phyloP scores from a whole-genome alignment of 257 asterid genomes.

The Capsicum chinense region DNA sequence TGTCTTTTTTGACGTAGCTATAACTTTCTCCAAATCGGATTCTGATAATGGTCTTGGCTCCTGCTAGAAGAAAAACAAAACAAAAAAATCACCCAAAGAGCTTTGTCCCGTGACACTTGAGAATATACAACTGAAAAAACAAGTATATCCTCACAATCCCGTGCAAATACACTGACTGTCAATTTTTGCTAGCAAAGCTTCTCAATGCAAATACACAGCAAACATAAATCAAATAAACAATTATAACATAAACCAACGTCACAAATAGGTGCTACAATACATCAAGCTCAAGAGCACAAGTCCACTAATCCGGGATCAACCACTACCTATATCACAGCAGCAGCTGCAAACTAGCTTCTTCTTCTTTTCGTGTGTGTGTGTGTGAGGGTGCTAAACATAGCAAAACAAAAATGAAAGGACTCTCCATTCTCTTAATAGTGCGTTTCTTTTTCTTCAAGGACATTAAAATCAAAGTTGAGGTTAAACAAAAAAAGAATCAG shows the following conservation, averaged over 20 bases:
- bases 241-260: not conserved
- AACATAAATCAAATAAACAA: not conserved
- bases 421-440: not conserved
- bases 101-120: not conserved
- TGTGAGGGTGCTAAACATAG: not conserved
- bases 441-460: conserved; percentile 1
- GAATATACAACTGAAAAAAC: not conserved
- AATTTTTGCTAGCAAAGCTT: not conserved
- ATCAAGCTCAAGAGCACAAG: not conserved
- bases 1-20: conserved; percentile 63
- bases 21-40: conserved; percentile 68
- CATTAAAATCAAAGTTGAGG: not conserved
- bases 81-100: not conserved
- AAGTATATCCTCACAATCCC: not conserved
- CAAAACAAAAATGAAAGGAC: not conserved
- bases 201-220: not conserved
- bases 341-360: not conserved
- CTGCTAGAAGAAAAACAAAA: conserved; percentile 4
- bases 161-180: not conserved
- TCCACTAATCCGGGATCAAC: not conserved
- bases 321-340: not conserved
- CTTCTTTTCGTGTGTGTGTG: not conserved
- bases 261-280: not conserved
- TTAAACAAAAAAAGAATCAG: not conserved
- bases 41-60: conserved; percentile 73